Conservation (phyloP, 129 eudicot genomes). For the Lonicera japonica region DNA sequence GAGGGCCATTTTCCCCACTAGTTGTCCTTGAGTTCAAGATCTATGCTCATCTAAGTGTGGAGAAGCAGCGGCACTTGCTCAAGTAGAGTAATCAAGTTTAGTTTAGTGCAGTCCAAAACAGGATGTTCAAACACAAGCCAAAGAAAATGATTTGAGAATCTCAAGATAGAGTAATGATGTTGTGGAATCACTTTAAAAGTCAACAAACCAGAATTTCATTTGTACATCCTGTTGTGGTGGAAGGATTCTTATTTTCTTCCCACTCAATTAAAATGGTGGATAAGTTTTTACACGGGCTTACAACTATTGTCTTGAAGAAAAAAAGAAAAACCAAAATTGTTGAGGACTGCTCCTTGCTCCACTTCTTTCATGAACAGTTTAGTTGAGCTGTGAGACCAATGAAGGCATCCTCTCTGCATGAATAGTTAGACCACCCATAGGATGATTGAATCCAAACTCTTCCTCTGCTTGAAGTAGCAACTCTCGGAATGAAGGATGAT, state of each 20-base stretch:
- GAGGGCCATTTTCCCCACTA: too few relatives aligned
- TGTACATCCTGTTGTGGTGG: too few relatives aligned
- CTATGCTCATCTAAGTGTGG: too few relatives aligned
- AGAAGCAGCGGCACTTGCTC: too few relatives aligned
- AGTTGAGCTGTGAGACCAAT: conserved; percentile 16
- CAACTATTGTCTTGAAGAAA: background rate
- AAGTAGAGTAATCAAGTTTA: too few relatives aligned
- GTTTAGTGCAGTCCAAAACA: too few relatives aligned
- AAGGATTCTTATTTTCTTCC: background rate
- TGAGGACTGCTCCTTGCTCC: background rate
- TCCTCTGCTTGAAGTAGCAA: conserved; percentile 14
- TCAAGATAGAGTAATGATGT: too few relatives aligned
- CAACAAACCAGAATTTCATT: too few relatives aligned
- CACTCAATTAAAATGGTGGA: background rate
- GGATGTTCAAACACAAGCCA: too few relatives aligned
- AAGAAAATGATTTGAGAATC: too few relatives aligned
- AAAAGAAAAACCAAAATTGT: background rate
- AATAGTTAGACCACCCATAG: conserved; percentile 29
- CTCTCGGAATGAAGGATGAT: conserved; percentile 13
- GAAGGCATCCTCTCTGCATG: conserved; percentile 21
- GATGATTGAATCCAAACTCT: conserved; percentile 28
- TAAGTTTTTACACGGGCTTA: background rate
- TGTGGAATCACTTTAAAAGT: too few relatives aligned
- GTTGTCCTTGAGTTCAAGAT: too few relatives aligned
- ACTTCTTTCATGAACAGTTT: background rate